These are phyloP conservation scores for Colletotrichum abscissum DNA, from an alignment of 2,329 filamentous ascomycete species.

Conservation along the genomic window DNA sequence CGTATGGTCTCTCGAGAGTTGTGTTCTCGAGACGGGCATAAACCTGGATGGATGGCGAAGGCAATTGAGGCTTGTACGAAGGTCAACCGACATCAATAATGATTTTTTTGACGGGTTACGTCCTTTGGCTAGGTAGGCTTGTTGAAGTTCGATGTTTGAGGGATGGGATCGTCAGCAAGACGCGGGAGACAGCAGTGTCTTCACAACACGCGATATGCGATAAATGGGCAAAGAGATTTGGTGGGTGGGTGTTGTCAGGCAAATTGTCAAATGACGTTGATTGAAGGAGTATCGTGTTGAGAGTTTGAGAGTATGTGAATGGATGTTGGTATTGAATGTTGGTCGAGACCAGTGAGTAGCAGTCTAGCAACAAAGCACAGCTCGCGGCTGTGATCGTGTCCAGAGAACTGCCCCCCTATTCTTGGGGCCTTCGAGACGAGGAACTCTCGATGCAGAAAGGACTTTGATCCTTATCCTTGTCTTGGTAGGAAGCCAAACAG, in stretches of 20 bases:
- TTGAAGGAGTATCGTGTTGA: not conserved
- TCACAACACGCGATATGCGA: constrained; percentile 29
- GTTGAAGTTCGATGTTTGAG: constrained; percentile 17
- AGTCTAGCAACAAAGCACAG: constrained; percentile 37
- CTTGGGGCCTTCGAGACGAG: constrained; percentile 33
- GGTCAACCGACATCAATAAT: constrained; percentile 71
- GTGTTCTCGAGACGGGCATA: constrained; percentile 67
- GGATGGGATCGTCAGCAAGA: constrained; percentile 20
- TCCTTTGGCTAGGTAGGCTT: constrained; percentile 33
- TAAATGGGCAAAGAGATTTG: not conserved
- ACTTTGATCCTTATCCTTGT: constrained; percentile 24
- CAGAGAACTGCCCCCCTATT: constrained; percentile 37
- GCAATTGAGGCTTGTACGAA: constrained; percentile 66
- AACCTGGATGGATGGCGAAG: constrained; percentile 67
- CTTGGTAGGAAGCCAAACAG: constrained; percentile 27
- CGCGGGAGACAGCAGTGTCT: constrained; percentile 23
- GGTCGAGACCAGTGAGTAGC: constrained; percentile 33
- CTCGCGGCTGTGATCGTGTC: constrained; percentile 30
- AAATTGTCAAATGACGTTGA: constrained; percentile 16
- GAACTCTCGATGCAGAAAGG: constrained; percentile 30
- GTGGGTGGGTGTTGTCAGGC: constrained; percentile 5
- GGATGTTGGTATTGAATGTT: constrained; percentile 15
- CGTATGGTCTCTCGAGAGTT: constrained; percentile 65
- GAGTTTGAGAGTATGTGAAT: not conserved
- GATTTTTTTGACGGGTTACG: constrained; percentile 41